Base-by-base conservation (phyloP, 805 yeast species). In the Yarrowia alimentaria region DNA sequence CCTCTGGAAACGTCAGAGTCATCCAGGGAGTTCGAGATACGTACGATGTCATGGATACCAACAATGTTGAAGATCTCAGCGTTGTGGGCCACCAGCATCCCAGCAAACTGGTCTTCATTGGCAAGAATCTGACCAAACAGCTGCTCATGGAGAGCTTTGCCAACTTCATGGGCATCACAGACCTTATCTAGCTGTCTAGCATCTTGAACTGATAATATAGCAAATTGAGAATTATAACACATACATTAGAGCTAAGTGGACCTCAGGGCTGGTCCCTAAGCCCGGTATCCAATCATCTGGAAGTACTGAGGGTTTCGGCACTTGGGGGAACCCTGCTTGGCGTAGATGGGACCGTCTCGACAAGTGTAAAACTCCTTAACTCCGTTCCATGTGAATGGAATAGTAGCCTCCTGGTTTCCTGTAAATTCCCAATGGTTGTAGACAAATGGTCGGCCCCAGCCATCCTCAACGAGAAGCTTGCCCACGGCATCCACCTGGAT, bases 21-120 rank as follows among this genome's bases (percentile, higher is more conserved):
- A 68, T 93, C 9, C 99, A 93, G 64, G 98, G 95, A 10, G 99
- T 93, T 0, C 73, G 98, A 54, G 93, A 89, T 51, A 88, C 95
- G 0, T 93, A 88, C 65, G 99, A 93, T 56, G 71, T 87, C 3
- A 73, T 82, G 4, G 80, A 77, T 11, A 70, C 71, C 1, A 51
- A 33, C 13, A 37, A 43, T 21, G 37, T 30, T 22, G 50, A 43
- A 29, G 54, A 56, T 26, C 18, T 57, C 21, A 70, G 69, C 6
- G 59, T 59, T 5, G 59, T 63, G 34, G 70, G 73, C 4, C 74
- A 68, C 0, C 62, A 70, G 2, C 60, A 58, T 0, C 54, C 64
- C 22, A 79, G 83, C 53, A 85, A 83, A 64, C 56, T 87, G 20
- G 90, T 87, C 1, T 68, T 87, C 10, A 87, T 87, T 31, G 96